Evolutionary conservation across 257 asterid species (phyloP).

Genomic region (Solanum chaucha): DNA sequence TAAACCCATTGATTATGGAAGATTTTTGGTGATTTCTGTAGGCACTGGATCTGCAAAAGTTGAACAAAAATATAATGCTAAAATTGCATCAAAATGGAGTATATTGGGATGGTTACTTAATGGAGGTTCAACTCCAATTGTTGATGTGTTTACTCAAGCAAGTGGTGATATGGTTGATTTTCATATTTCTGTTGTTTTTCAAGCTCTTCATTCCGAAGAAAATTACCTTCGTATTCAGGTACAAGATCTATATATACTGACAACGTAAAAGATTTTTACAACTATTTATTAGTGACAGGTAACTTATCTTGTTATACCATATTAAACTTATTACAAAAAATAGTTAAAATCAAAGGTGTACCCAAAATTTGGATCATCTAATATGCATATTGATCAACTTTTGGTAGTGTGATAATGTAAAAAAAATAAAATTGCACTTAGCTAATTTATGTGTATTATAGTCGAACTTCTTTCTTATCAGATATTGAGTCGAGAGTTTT

Average conservation of each 20-base stretch:
- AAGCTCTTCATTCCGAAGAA: constrained; percentile 31
- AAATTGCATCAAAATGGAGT: constrained; percentile 42
- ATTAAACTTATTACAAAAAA: not conserved
- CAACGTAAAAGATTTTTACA: not conserved
- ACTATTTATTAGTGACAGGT: not conserved
- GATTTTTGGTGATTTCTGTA: constrained; percentile 31
- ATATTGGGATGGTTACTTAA: constrained; percentile 31
- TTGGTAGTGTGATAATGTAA: not conserved
- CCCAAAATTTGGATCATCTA: too few species aligned
- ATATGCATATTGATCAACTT: too few species aligned
- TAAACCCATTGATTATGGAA: constrained; percentile 23
- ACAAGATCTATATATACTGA: not conserved
- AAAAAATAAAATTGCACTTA: not conserved
- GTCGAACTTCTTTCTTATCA: not conserved
- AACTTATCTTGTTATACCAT: not conserved
- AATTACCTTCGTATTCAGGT: constrained; percentile 56
- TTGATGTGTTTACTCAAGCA: constrained; percentile 44
- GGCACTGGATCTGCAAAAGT: constrained; percentile 48
- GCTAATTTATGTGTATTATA: not conserved
- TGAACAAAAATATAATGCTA: constrained; percentile 25
- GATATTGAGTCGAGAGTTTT: not conserved
- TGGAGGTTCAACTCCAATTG: constrained; percentile 34
- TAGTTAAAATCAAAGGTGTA: not conserved
- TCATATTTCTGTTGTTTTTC: constrained; percentile 35
- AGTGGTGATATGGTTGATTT: constrained; percentile 53